These are phyloP conservation scores for Annulohypoxylon stygium DNA, from an alignment of 495 filamentous ascomycete species.

Conservation along the genomic window DNA sequence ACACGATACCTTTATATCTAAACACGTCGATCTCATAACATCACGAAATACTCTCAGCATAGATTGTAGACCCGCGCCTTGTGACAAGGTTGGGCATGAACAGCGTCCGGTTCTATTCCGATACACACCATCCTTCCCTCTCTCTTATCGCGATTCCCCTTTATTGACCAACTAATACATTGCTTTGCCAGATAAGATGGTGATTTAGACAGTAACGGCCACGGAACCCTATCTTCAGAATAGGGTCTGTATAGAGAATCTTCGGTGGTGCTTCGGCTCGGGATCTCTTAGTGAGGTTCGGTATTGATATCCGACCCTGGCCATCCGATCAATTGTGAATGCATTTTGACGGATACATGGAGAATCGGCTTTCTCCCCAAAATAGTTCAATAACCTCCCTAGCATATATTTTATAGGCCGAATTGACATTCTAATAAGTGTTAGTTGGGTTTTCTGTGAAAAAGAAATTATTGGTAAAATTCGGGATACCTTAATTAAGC, in stretches of 20 bases:
- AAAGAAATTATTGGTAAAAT: no score
- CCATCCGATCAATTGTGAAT: not conserved
- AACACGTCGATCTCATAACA: not conserved
- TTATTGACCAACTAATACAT: not conserved
- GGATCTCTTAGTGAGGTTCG: not conserved
- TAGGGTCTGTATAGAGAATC: no score
- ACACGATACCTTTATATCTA: constrained; percentile 9
- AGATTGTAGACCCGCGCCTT: not conserved
- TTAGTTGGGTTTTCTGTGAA: no score
- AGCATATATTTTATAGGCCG: not conserved
- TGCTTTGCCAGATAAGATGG: not conserved
- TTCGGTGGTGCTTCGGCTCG: not conserved
- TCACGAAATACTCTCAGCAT: not conserved
- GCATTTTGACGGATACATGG: not conserved
- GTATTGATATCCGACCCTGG: not conserved
- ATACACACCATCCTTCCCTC: not conserved
- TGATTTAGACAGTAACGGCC: not conserved
- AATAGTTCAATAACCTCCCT: not conserved
- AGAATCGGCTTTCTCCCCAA: not conserved
- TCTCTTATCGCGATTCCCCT: not conserved
- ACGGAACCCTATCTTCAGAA: not conserved
- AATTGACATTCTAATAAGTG: no score
- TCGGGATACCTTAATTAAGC: no score
- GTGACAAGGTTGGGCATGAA: not conserved
- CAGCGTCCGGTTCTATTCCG: constrained; percentile 10